phyloP scores from a whole-genome alignment of 1,284 basidiomycete species.

The Puccinia hordei region DNA sequence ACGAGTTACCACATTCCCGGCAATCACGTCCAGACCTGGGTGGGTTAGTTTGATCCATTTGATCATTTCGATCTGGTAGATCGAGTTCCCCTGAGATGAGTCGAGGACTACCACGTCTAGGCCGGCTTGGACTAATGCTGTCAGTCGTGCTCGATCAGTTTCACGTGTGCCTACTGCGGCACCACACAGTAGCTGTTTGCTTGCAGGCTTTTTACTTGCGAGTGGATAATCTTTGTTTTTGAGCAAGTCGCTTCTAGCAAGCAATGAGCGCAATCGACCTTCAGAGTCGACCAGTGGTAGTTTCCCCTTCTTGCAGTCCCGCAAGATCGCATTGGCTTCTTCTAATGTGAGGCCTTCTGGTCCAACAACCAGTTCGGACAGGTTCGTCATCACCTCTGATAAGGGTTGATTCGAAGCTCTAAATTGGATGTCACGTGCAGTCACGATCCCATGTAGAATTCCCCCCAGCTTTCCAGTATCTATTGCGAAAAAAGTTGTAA shows the following conservation, averaged over 20 bases:
- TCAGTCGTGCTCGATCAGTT: constrained; percentile 81
- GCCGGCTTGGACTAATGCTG: constrained; percentile 85
- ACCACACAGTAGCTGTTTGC: constrained; percentile 94
- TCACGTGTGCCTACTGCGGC: constrained; percentile 95
- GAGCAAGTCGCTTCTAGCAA: constrained; percentile 92
- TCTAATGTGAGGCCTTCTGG: constrained; percentile 80
- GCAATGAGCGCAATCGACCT: constrained; percentile 78
- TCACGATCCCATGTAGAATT: constrained; percentile 94
- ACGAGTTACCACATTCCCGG: constrained; percentile 95
- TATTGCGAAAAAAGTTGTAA: constrained; percentile 59
- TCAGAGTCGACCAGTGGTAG: constrained; percentile 80
- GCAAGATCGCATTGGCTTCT: constrained; percentile 91
- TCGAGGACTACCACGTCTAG: constrained; percentile 94
- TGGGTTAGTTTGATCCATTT: constrained; percentile 85
- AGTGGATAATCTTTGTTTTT: constrained; percentile 98
- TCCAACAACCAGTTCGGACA: constrained; percentile 72
- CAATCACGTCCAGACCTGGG: constrained; percentile 86
- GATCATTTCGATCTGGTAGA: constrained; percentile 93
- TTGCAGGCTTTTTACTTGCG: constrained; percentile 85
- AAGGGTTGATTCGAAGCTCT: constrained; percentile 71
- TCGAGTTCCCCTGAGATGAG: constrained; percentile 94
- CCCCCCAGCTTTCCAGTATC: constrained; percentile 84
- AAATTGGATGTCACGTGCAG: constrained; percentile 95
- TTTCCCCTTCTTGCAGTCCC: constrained; percentile 97
- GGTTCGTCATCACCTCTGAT: constrained; percentile 84